Conservation (phyloP, 768 basidiomycete genomes). For the Rhodotorula graminis region DNA sequence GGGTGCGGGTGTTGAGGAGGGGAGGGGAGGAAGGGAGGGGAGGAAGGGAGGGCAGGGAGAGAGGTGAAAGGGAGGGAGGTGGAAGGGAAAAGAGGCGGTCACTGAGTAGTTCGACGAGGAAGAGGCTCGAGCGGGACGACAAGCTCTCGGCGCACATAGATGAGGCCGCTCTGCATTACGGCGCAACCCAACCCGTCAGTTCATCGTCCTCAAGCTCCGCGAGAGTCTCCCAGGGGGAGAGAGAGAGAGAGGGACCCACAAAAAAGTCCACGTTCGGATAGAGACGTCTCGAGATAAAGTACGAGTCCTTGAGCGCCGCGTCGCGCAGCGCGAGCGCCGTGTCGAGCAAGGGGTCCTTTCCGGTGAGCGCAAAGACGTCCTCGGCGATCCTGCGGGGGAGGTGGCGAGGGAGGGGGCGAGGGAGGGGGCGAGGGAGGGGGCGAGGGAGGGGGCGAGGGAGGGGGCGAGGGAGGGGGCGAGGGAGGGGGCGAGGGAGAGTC, state of each 20-base stretch:
- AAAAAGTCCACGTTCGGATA: slow-evolving; percentile 80
- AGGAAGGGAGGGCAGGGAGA: no score
- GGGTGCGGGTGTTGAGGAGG: no score
- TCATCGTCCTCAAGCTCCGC: no score
- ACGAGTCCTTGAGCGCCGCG: slow-evolving; percentile 83
- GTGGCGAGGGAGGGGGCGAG: no score
- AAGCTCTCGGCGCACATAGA: slow-evolving; percentile 57
- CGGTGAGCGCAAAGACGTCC: slow-evolving; percentile 58
- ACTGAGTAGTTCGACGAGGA: no score
- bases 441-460: background rate
- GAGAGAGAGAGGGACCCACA: background rate
- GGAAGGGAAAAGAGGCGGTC: no score
- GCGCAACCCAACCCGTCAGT: no score
- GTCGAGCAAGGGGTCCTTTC: slow-evolving; percentile 74
- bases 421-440: no score
- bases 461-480: no score
- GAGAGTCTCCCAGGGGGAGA: no score
- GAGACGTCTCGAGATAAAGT: slow-evolving; percentile 72
- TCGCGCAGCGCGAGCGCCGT: slow-evolving; percentile 86
- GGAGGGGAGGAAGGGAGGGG: background rate
- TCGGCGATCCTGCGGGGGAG: slow-evolving; percentile 15
- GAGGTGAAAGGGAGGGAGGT: no score
- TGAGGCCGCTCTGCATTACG: slow-evolving; percentile 51
- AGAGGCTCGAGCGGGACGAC: background rate
- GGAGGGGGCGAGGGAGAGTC: no score